A percentile compares a stretch with the other conserved stretches of the same genome.
These are phyloP conservation scores for Penicillium psychrosexuale DNA, from an alignment of 2,329 filamentous ascomycete genomes.

Conservation along the genomic window DNA sequence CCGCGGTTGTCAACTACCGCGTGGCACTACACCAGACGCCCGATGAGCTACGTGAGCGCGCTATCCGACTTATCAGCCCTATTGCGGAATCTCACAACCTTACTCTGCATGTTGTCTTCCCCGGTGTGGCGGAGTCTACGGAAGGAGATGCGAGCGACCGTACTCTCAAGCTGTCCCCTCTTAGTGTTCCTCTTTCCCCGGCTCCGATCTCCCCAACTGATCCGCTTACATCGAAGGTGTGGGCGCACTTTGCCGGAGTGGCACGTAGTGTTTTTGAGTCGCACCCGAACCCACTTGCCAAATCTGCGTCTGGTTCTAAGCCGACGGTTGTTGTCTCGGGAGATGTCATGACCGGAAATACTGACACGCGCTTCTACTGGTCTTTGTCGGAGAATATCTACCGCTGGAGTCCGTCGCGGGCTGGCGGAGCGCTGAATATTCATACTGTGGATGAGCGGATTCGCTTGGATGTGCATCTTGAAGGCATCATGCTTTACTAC, in stretches of 20 bases:
- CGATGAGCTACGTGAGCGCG: slow-evolving; percentile 46
- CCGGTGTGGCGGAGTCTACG: slow-evolving; percentile 22
- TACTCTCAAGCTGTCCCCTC: slow-evolving; percentile 31
- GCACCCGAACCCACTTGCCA: slow-evolving; percentile 23
- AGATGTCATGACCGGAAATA: slow-evolving; percentile 53
- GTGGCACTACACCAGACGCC: slow-evolving; percentile 55
- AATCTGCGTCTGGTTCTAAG: slow-evolving; percentile 13
- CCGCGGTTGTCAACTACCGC: slow-evolving; percentile 55
- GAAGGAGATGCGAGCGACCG: slow-evolving; percentile 20
- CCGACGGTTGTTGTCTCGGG: slow-evolving; percentile 43
- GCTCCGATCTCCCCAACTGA: slow-evolving; percentile 36
- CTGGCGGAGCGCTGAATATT: slow-evolving; percentile 44
- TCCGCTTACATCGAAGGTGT: slow-evolving; percentile 30
- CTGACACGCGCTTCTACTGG: slow-evolving; percentile 55
- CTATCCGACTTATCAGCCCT: slow-evolving; percentile 47
- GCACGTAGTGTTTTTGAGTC: slow-evolving; percentile 43
- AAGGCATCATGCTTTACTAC: slow-evolving; percentile 45
- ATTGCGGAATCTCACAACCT: slow-evolving; percentile 51
- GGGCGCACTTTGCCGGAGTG: slow-evolving; percentile 40
- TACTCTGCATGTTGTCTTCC: slow-evolving; percentile 46
- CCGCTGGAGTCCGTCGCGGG: slow-evolving; percentile 50
- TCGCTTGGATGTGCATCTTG: slow-evolving; percentile 42
- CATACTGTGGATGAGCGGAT: slow-evolving; percentile 53
- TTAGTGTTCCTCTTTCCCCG: slow-evolving; percentile 29
- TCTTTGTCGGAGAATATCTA: slow-evolving; percentile 53